Conservation (phyloP, 192 early-diverging fungal species). For the Podila clonocystis region DNA sequence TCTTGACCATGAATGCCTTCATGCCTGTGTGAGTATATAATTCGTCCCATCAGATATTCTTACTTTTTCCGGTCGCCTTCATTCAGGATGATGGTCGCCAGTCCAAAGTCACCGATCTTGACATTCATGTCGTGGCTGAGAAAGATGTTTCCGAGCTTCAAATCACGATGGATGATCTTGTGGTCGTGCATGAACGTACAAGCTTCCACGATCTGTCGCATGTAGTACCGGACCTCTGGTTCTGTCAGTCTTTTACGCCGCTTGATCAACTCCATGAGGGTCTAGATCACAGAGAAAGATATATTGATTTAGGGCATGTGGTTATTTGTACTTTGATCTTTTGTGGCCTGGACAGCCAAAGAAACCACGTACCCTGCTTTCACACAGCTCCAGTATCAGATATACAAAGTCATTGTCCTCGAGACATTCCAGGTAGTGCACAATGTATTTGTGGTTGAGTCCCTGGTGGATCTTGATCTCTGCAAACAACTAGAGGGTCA, state of each 20-base stretch:
- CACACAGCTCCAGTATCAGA: constrained; percentile 93
- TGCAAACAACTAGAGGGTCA: constrained; percentile 60
- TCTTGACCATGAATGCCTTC: no score
- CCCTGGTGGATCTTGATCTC: constrained; percentile 85
- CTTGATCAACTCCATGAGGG: constrained; percentile 86
- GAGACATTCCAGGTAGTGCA: constrained; percentile 83
- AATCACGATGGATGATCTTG: constrained; percentile 90
- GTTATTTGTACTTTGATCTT: neutral
- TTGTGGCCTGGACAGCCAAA: no score
- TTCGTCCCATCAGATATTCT: neutral
- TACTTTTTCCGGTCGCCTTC: constrained; percentile 90
- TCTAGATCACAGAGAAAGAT: constrained; percentile 56
- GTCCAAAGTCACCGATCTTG: constrained; percentile 96
- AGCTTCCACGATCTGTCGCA: constrained; percentile 83
- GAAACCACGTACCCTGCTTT: constrained; percentile 82
- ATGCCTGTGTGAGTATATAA: neutral
- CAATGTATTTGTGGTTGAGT: constrained; percentile 82
- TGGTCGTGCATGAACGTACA: constrained; percentile 84
- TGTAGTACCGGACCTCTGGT: constrained; percentile 89
- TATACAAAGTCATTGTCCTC: constrained; percentile 91
- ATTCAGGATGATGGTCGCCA: constrained; percentile 85
- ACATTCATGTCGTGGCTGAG: constrained; percentile 82
- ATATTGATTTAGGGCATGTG: neutral
- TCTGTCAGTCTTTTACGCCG: constrained; percentile 83
- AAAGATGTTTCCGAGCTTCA: constrained; percentile 96